These are phyloP conservation scores for Beauveria asiatica DNA, from an alignment of 2,329 filamentous ascomycete species.

Conservation along the genomic window DNA sequence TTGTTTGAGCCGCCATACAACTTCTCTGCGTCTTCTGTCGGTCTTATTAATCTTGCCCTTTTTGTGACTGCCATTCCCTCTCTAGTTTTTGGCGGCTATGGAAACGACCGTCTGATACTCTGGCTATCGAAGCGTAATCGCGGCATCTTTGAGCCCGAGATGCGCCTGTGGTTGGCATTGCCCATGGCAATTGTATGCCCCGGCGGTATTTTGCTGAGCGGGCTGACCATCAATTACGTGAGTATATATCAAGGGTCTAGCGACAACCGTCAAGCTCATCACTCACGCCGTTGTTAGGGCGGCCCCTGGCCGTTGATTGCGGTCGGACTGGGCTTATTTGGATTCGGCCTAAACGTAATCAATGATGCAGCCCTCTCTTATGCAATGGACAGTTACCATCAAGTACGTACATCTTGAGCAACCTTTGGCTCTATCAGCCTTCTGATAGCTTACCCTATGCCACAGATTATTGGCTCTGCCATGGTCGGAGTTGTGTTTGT, in stretches of 20 bases:
- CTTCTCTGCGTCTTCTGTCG: constrained; percentile 18
- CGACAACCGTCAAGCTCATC: neutral
- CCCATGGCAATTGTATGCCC: constrained; percentile 19
- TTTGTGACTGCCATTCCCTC: constrained; percentile 30
- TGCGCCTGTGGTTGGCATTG: constrained; percentile 34
- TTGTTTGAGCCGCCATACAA: constrained; percentile 20
- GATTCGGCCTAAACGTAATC: constrained; percentile 26
- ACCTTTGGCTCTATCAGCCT: neutral
- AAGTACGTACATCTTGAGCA: constrained; percentile 16
- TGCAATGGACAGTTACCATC: constrained; percentile 27
- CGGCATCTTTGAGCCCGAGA: constrained; percentile 35
- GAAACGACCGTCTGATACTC: constrained; percentile 29
- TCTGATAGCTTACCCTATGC: neutral
- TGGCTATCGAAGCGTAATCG: constrained; percentile 27
- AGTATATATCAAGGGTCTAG: neutral
- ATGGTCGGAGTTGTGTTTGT: constrained; percentile 17
- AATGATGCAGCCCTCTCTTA: constrained; percentile 28
- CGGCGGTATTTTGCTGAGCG: constrained; percentile 27
- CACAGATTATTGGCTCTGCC: constrained; percentile 16
- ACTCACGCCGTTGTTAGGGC: constrained; percentile 12
- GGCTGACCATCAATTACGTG: constrained; percentile 14
- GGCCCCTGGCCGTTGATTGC: constrained; percentile 16
- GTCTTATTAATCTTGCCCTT: constrained; percentile 18
- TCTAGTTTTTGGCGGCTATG: constrained; percentile 25
- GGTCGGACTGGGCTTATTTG: constrained; percentile 15